These are phyloP conservation scores for Suhomyces prunicola DNA, from an alignment of 805 yeast genomes.

Conservation along the genomic window DNA sequence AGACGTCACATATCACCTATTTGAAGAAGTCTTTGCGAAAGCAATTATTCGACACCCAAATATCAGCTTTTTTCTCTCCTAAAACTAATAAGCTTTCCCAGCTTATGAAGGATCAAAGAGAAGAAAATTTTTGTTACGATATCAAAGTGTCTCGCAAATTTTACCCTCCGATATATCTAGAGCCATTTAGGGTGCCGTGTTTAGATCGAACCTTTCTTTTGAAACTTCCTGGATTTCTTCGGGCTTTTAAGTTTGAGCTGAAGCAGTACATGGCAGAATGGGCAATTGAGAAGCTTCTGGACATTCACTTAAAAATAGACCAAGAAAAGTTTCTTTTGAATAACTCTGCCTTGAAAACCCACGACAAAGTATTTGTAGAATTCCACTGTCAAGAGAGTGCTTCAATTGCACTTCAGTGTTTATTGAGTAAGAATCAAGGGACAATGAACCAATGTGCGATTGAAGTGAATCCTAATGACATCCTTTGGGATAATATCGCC, in stretches of 20 bases:
- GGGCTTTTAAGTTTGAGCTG: constrained; percentile 21
- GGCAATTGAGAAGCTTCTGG: constrained; percentile 22
- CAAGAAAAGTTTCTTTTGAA: constrained; percentile 14
- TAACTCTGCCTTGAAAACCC: constrained; percentile 18
- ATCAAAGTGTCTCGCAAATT: constrained; percentile 12
- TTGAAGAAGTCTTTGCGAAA: constrained; percentile 35
- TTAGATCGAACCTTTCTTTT: constrained; percentile 18
- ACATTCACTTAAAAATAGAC: constrained; percentile 15
- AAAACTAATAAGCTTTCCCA: neutral
- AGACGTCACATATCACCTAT: constrained; percentile 20
- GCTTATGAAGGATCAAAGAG: neutral
- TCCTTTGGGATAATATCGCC: constrained; percentile 66
- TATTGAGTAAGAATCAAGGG: constrained; percentile 44
- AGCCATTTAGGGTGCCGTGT: constrained; percentile 17
- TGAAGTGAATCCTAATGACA: constrained; percentile 62
- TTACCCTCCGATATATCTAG: constrained; percentile 33
- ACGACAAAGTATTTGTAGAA: constrained; percentile 56
- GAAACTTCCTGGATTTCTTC: constrained; percentile 28
- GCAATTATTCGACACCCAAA: neutral
- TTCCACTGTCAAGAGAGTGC: constrained; percentile 58
- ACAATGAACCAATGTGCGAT: constrained; percentile 42
- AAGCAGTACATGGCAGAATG: constrained; percentile 22
- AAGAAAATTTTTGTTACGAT: neutral
- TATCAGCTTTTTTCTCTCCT: neutral
- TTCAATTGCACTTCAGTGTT: constrained; percentile 59